phyloP scores from a whole-genome alignment of 2,329 filamentous ascomycete species.

The Plectosphaerella plurivora region DNA sequence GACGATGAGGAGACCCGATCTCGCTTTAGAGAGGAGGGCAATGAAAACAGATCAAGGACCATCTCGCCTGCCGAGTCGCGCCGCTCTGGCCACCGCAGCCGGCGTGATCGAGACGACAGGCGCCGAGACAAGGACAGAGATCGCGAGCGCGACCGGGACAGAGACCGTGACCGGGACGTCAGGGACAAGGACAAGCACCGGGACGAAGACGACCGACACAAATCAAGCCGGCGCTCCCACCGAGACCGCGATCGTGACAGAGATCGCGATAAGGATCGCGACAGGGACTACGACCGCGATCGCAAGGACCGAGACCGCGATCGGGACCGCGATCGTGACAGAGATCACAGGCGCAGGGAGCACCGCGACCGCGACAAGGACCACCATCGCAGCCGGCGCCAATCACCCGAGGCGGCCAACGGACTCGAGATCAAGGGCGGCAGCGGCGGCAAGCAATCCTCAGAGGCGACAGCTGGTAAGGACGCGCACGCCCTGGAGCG shows the following conservation, averaged over 20 bases:
- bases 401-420: constrained; percentile 18
- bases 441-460: constrained; percentile 16
- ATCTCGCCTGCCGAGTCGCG: constrained; percentile 57
- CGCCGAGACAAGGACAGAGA: constrained; percentile 34
- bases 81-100: constrained; percentile 55
- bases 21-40: constrained; percentile 28
- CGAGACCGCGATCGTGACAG: constrained; percentile 39
- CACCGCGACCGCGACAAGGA: constrained; percentile 22
- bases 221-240: constrained; percentile 32
- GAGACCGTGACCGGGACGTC: constrained; percentile 17
- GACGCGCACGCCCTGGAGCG: constrained; percentile 68
- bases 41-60: constrained; percentile 57
- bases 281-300: constrained; percentile 43
- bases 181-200: constrained; percentile 19
- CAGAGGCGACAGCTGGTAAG: constrained; percentile 20
- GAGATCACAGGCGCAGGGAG: constrained; percentile 17
- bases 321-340: constrained; percentile 35
- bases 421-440: constrained; percentile 33
- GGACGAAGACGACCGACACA: constrained; percentile 38
- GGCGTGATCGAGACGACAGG: constrained; percentile 49
- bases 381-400: constrained; percentile 28
- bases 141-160: constrained; percentile 35
- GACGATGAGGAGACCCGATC: constrained; percentile 41
- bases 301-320: constrained; percentile 32
- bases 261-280: constrained; percentile 39